phyloP scores from a whole-genome alignment of 2,329 filamentous ascomycete genomes.

The Pseudogymnoascus sp. region DNA sequence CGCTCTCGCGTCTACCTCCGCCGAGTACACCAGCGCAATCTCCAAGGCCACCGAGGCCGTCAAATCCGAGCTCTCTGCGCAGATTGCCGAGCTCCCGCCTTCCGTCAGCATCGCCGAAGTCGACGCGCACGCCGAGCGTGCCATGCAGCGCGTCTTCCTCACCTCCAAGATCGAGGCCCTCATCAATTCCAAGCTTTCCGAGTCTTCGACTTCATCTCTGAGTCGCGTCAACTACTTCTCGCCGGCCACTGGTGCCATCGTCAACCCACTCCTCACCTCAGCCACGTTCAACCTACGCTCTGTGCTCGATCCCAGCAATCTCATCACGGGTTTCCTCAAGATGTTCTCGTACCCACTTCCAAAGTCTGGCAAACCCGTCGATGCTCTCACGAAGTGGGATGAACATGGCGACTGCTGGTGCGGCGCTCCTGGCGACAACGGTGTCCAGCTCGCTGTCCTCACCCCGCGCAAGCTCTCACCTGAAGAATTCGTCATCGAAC shows the following conservation, averaged over 20 bases:
- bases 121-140: neutral
- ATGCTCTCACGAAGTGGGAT: slow-evolving; percentile 60
- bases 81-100: neutral
- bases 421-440: slow-evolving; percentile 41
- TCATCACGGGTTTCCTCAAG: slow-evolving; percentile 14
- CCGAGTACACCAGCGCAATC: neutral
- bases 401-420: slow-evolving; percentile 89
- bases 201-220: neutral
- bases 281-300: slow-evolving; percentile 38
- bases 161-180: slow-evolving; percentile 16
- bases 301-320: slow-evolving; percentile 19
- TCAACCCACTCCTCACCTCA: slow-evolving; percentile 54
- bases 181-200: slow-evolving; percentile 18
- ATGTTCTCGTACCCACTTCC: slow-evolving; percentile 19
- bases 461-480: slow-evolving; percentile 52
- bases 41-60: neutral
- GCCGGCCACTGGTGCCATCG: slow-evolving; percentile 51
- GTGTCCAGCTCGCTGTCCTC: slow-evolving; percentile 57
- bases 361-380: slow-evolving; percentile 32
- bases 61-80: neutral
- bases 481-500: slow-evolving; percentile 62
- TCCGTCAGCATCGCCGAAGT: neutral
- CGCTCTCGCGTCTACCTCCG: neutral
- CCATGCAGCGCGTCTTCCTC: slow-evolving; percentile 4
- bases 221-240: slow-evolving; percentile 66